Evolutionary conservation across 352 stramenopile genomes (phyloP).

Genomic region (Aphanomyces astaci): DNA sequence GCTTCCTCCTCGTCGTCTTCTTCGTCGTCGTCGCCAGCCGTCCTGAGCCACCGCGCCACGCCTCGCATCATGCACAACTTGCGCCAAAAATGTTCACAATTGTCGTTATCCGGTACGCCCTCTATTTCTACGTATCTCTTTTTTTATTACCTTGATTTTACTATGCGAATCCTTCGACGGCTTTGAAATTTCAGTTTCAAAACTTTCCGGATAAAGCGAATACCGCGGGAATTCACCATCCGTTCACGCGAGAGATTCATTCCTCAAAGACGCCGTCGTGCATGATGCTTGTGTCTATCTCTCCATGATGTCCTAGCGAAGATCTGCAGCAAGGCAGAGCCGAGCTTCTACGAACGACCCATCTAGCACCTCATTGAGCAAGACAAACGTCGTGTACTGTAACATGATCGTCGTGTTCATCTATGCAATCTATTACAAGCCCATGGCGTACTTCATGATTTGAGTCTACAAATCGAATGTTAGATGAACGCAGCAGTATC

Average conservation of each 20-base stretch:
- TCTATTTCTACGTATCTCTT: background rate
- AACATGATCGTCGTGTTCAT: background rate
- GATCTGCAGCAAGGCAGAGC: too few species aligned
- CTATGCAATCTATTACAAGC: constrained; percentile 43
- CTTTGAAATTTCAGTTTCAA: background rate
- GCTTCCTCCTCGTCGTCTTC: background rate
- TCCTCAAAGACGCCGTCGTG: too few species aligned
- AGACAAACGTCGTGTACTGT: background rate
- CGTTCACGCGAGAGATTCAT: too few species aligned
- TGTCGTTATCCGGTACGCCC: background rate
- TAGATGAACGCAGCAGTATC: background rate
- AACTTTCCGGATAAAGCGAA: background rate
- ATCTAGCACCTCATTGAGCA: too few species aligned
- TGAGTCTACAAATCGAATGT: constrained; percentile 38
- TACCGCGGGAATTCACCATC: background rate
- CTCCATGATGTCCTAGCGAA: too few species aligned
- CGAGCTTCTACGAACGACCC: too few species aligned
- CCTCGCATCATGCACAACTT: constrained; percentile 18
- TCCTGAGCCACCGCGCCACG: constrained; percentile 18
- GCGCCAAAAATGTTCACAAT: constrained; percentile 1
- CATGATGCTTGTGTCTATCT: too few species aligned
- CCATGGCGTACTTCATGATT: constrained; percentile 86
- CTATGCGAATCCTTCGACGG: background rate
- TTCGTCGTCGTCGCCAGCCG: background rate
- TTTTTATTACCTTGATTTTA: background rate